Evolutionary conservation across 192 early-diverging fungal genomes (phyloP), one percentile per base, ranked within the genome.

Genomic region (Coemansia reversa): DNA sequence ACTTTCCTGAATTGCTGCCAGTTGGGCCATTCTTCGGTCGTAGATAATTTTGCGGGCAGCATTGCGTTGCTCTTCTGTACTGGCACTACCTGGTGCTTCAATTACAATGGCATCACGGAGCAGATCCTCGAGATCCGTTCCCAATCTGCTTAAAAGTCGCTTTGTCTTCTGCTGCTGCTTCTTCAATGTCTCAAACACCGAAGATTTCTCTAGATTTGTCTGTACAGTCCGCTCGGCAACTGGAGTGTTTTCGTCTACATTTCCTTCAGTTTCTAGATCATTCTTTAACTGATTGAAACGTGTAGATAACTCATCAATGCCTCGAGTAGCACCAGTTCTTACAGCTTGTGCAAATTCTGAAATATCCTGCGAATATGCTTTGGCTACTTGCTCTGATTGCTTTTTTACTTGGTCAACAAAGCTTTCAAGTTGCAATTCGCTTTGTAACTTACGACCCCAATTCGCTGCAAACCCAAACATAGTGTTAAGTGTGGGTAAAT

Each of bases 31-130:
- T 23, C 70, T 66, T 5, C 79, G 62, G 60, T 81, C 79, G 27
- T 81, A 81, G 27, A 81, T 66, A 32, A 81, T 64, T 45, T 70
- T 76, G 27, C 72, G 68, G 3, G 78, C 78, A 0, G 74, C 59
- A 3, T 30, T 50, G 2, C 47, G 58, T 51, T 81, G 73, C 60
- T 81, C 73, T 60, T 71, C 66, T 2, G 78, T 75, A 60, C 66
- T 62, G 18, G 25, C 52, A 47, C 63, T 75, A 1, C 64, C 67
- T 0, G 79, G 79, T 1, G 79, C 74, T 53, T 81, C 79, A 25
- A 81, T 81, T 22, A 81, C 74, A 32, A 81, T 76, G 28, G 79
- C 79, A 12, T 76, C 74, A 33, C 74, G 68, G 27, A 76, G 20
- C 0, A 81, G 61, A 25, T 76, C 74, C 52, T 81, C 79, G 5